phyloP scores from a whole-genome alignment of 2,329 filamentous ascomycete species.

The Aphanoascus verrucosus region DNA sequence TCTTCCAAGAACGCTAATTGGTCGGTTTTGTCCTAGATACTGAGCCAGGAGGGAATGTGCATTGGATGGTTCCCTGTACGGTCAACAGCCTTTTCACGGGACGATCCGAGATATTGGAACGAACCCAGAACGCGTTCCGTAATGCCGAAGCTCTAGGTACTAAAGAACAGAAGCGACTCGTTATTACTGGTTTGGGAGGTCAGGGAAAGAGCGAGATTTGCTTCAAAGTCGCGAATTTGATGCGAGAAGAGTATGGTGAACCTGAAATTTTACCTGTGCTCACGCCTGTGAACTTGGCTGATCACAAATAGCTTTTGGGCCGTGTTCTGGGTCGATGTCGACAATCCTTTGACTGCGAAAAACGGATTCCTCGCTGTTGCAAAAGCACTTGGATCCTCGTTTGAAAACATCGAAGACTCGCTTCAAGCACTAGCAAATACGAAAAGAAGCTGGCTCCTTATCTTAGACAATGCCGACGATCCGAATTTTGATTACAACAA shows the following conservation, averaged over 20 bases:
- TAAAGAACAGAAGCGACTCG: background rate
- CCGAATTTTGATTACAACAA: background rate
- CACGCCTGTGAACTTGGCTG: background rate
- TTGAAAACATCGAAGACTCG: background rate
- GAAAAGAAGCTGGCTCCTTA: background rate
- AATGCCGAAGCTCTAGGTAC: too few species aligned
- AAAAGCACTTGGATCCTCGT: background rate
- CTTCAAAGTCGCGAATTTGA: background rate
- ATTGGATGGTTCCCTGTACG: too few species aligned
- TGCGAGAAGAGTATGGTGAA: background rate
- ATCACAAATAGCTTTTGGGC: background rate
- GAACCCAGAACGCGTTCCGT: too few species aligned
- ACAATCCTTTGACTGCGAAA: background rate
- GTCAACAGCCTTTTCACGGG: too few species aligned
- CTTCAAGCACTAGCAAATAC: background rate
- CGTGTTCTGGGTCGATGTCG: background rate
- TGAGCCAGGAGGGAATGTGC: too few species aligned
- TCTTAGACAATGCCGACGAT: background rate
- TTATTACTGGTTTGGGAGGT: background rate
- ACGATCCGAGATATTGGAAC: too few species aligned
- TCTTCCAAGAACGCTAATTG: too few species aligned
- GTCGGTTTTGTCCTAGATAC: too few species aligned
- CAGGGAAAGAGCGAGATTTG: background rate
- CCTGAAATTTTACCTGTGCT: too few species aligned
- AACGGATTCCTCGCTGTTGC: background rate